A percentile compares a stretch with the other conserved stretches of the same genome.
Evolutionary conservation across 306 rosid genomes (phyloP).

Genomic region (Calophaca sinica): DNA sequence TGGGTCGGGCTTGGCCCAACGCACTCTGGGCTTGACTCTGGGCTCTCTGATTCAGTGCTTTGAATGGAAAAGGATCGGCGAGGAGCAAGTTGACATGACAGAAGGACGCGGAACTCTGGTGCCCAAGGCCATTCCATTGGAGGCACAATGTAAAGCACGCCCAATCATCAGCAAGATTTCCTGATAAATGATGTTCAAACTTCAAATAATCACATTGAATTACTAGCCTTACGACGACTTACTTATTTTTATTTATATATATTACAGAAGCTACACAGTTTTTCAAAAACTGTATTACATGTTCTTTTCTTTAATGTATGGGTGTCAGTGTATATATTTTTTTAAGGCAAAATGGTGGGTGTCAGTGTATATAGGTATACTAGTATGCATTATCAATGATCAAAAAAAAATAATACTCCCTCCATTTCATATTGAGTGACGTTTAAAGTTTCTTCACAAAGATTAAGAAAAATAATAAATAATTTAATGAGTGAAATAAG

Average conservation of each 20-base stretch:
- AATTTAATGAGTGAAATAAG: too few relatives aligned
- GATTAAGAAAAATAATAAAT: too few relatives aligned
- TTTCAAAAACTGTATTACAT: too few relatives aligned
- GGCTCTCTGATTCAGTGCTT: constrained; percentile 61
- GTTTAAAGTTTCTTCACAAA: too few relatives aligned
- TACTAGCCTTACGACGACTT: background rate
- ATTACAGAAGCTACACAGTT: background rate
- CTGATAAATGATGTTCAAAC: background rate
- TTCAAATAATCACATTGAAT: background rate
- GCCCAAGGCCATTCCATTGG: constrained; percentile 57
- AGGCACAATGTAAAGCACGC: constrained; percentile 61
- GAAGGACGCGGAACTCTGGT: constrained; percentile 52
- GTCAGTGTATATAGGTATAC: too few relatives aligned
- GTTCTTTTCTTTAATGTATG: too few relatives aligned
- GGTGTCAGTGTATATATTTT: too few relatives aligned
- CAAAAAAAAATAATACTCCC: too few relatives aligned
- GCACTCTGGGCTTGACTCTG: constrained; percentile 51
- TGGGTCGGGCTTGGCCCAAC: constrained; percentile 54
- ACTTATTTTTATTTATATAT: background rate
- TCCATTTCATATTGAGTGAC: too few relatives aligned
- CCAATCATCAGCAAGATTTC: constrained; percentile 42
- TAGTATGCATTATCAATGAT: too few relatives aligned
- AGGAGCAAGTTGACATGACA: constrained; percentile 49
- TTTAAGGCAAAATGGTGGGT: too few relatives aligned
- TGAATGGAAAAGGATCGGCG: constrained; percentile 60